Percentiles rank a stretch among this genome's conserved stretches.
These are phyloP conservation scores for Kwoniella shivajii DNA, from an alignment of 1,284 basidiomycete species.

Conservation along the genomic window DNA sequence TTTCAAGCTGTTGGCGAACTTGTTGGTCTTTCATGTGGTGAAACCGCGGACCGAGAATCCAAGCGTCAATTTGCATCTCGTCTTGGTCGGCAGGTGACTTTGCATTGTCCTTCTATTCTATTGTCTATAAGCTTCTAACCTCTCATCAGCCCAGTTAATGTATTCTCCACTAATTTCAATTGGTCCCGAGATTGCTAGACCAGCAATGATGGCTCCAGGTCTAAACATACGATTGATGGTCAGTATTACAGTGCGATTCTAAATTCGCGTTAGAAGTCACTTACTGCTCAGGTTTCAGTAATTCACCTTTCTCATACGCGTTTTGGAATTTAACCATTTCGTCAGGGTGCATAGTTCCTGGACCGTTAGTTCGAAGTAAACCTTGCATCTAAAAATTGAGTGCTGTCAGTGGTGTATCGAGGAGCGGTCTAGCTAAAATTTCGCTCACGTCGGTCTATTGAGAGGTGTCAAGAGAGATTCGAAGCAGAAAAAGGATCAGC, in stretches of 20 bases:
- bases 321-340: slow-evolving; percentile 55
- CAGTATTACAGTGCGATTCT: neutral
- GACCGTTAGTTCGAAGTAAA: slow-evolving; percentile 45
- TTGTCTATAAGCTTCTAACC: slow-evolving; percentile 20
- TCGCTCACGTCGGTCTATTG: slow-evolving; percentile 36
- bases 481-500: neutral
- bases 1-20: too few species aligned
- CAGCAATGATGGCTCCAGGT: slow-evolving; percentile 58
- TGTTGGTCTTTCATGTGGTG: too few species aligned
- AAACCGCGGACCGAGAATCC: too few species aligned
- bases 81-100: too few species aligned
- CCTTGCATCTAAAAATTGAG: slow-evolving; percentile 48
- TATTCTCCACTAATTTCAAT: slow-evolving; percentile 55
- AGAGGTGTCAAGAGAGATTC: neutral
- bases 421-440: too few species aligned
- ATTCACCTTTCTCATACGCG: slow-evolving; percentile 55
- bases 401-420: neutral
- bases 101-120: neutral
- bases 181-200: slow-evolving; percentile 52
- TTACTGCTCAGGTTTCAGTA: slow-evolving; percentile 54
- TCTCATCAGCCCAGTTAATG: slow-evolving; percentile 56
- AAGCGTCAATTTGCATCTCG: too few species aligned
- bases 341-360: slow-evolving; percentile 46
- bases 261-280: slow-evolving; percentile 4
- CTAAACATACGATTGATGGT: slow-evolving; percentile 16